These are phyloP conservation scores for Globisporangium alternatum DNA, from an alignment of 352 stramenopile genomes.

Conservation along the genomic window DNA sequence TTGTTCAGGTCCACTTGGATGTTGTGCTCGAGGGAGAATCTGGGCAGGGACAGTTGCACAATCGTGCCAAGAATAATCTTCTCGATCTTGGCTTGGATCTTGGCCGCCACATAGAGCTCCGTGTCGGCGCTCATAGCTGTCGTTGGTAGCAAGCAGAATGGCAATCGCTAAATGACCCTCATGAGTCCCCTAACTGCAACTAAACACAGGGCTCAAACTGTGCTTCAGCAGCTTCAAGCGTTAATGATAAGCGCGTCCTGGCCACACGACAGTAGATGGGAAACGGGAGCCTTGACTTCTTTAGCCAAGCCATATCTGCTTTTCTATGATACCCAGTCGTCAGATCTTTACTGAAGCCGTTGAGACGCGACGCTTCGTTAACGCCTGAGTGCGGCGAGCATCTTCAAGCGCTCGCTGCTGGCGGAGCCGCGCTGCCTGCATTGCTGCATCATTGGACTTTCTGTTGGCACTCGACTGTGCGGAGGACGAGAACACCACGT, in stretches of 20 bases:
- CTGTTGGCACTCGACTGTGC: constrained; percentile 14
- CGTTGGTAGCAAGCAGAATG: neutral
- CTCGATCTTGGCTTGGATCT: neutral
- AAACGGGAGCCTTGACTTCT: too few relatives aligned
- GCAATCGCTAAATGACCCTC: neutral
- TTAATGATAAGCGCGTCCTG: too few relatives aligned
- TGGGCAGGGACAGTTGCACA: neutral
- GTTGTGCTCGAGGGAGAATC: neutral
- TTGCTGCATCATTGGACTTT: constrained; percentile 62
- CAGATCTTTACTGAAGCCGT: neutral
- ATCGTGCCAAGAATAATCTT: neutral
- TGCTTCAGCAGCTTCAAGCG: too few relatives aligned
- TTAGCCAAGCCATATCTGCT: neutral
- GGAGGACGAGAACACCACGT: constrained; percentile 50
- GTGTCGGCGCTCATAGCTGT: neutral
- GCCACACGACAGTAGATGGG: too few relatives aligned
- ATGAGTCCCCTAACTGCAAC: neutral
- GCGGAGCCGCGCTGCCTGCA: constrained; percentile 50
- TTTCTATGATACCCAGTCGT: neutral
- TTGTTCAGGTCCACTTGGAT: neutral
- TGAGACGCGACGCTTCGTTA: constrained; percentile 10
- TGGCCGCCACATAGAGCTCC: neutral
- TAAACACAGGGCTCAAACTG: too few relatives aligned
- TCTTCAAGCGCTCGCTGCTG: constrained; percentile 24
- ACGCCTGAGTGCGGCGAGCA: neutral